These are phyloP conservation scores for Intubia oerlemansii DNA, from an alignment of 2,329 filamentous ascomycete genomes.

Conservation along the genomic window DNA sequence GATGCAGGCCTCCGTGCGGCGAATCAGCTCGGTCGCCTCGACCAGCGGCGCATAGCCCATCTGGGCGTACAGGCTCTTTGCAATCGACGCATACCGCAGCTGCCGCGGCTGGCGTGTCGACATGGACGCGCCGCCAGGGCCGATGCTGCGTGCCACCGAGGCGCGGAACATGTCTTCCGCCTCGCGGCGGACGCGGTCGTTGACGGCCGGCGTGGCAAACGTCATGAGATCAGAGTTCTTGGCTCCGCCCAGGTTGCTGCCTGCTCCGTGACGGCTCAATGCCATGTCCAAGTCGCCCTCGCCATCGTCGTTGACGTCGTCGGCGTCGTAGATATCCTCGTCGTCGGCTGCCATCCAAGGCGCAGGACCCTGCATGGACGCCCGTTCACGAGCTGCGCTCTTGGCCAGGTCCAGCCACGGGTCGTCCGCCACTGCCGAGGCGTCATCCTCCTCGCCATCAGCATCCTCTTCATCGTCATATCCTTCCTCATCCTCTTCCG, in stretches of 20 bases:
- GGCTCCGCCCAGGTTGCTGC: constrained; percentile 3
- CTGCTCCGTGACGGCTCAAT: no score
- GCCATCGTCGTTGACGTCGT: constrained; percentile 13
- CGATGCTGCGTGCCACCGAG: constrained; percentile 23
- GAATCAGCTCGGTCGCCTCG: constrained; percentile 51
- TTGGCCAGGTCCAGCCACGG: constrained; percentile 7
- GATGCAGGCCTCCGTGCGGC: constrained; percentile 55
- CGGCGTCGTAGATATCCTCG: constrained; percentile 1
- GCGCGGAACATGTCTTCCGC: constrained; percentile 33
- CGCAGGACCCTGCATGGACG: no score
- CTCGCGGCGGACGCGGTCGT: constrained; percentile 27
- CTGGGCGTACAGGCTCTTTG: constrained; percentile 44
- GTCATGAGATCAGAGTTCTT: constrained; percentile 26
- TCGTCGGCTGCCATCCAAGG: constrained; percentile 6
- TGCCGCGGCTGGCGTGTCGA: constrained; percentile 19
- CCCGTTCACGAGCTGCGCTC: no score
- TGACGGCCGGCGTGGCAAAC: constrained; percentile 30
- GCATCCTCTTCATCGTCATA: constrained; percentile 17
- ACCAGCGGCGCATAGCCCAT: constrained; percentile 35
- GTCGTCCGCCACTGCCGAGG: no score
- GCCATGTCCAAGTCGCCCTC: constrained; percentile 13
- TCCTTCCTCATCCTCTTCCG: constrained; percentile 16
- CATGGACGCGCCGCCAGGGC: not conserved
- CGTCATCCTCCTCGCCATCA: constrained; percentile 16
- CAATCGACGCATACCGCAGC: constrained; percentile 47